Percentiles rank a stretch among this genome's conserved stretches.
Evolutionary conservation across 257 asterid species (phyloP).

Genomic region (Solanum etuberosum): DNA sequence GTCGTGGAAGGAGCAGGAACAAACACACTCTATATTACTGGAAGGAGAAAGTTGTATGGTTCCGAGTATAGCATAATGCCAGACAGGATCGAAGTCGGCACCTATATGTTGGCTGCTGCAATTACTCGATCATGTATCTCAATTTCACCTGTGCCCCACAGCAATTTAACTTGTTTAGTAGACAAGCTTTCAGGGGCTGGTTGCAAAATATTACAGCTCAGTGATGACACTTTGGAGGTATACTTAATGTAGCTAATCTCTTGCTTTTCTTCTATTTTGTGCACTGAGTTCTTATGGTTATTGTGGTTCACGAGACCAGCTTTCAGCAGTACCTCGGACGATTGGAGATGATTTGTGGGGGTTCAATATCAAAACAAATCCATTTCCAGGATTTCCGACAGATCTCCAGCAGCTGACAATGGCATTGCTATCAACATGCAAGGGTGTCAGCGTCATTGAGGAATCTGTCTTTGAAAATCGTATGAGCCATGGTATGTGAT

Average conservation of each 20-base stretch:
- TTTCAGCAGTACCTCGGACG: conserved; percentile 10
- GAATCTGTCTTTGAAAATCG: conserved; percentile 39
- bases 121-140: conserved; percentile 29
- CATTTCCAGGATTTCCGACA: conserved; percentile 40
- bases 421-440: conserved; percentile 32
- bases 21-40: conserved; percentile 9
- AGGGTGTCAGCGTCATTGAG: conserved; percentile 19
- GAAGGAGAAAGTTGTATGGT: conserved; percentile 16
- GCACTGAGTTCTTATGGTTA: neutral
- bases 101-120: conserved; percentile 39
- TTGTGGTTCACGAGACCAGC: conserved; percentile 5
- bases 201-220: conserved; percentile 14
- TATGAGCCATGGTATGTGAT: conserved; percentile 28
- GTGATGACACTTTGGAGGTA: conserved; percentile 19
- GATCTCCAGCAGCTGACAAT: conserved; percentile 37
- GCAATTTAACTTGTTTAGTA: conserved; percentile 5
- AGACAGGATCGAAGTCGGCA: conserved; percentile 34
- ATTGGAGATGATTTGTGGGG: conserved; percentile 10
- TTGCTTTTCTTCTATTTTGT: neutral
- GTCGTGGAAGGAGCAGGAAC: conserved; percentile 28
- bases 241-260: neutral
- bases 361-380: conserved; percentile 18
- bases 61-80: conserved; percentile 22
- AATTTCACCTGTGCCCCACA: conserved; percentile 17
- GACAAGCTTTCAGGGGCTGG: conserved; percentile 20